Evolutionary conservation across 257 asterid genomes (phyloP).

Genomic region (Lantana camara): DNA sequence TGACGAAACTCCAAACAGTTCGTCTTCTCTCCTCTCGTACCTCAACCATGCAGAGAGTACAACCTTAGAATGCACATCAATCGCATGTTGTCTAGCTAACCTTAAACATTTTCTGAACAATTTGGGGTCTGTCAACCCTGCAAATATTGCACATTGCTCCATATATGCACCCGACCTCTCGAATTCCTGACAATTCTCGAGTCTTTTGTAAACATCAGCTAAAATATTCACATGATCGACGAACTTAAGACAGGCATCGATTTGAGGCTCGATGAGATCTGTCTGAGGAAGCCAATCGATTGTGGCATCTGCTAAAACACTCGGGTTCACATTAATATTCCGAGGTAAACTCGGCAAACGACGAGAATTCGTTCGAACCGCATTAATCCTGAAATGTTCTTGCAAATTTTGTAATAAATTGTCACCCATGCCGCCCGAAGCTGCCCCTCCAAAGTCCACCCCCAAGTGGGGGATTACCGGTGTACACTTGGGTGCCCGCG

Average conservation of each 20-base stretch:
- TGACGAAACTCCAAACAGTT: conserved; percentile 61
- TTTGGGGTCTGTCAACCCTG: conserved; percentile 60
- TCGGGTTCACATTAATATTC: conserved; percentile 33
- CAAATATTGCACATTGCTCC: conserved; percentile 65
- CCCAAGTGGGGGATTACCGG: conserved; percentile 39
- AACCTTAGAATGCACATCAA: conserved; percentile 71
- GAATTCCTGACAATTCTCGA: conserved; percentile 40
- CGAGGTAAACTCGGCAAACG: conserved; percentile 38
- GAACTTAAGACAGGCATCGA: conserved; percentile 61
- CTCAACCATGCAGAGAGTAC: conserved; percentile 76
- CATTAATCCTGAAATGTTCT: conserved; percentile 48
- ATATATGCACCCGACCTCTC: conserved; percentile 48
- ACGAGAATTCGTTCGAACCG: conserved; percentile 49
- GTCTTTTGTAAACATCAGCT: conserved; percentile 50
- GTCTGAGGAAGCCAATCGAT: conserved; percentile 60
- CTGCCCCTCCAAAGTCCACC: conserved; percentile 38
- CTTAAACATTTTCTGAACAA: conserved; percentile 65
- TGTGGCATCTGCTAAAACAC: conserved; percentile 45
- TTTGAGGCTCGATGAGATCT: conserved; percentile 64
- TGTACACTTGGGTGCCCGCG: conserved; percentile 45
- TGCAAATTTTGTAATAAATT: conserved; percentile 55
- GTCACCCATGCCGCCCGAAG: conserved; percentile 50
- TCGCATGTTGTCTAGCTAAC: conserved; percentile 61
- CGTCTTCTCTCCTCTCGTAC: conserved; percentile 71
- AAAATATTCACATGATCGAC: conserved; percentile 51